Percentiles rank a stretch among this genome's conserved stretches.
These are phyloP conservation scores for Cryphonectria parasitica DNA, from an alignment of 2,329 filamentous ascomycete genomes.

Conservation along the genomic window DNA sequence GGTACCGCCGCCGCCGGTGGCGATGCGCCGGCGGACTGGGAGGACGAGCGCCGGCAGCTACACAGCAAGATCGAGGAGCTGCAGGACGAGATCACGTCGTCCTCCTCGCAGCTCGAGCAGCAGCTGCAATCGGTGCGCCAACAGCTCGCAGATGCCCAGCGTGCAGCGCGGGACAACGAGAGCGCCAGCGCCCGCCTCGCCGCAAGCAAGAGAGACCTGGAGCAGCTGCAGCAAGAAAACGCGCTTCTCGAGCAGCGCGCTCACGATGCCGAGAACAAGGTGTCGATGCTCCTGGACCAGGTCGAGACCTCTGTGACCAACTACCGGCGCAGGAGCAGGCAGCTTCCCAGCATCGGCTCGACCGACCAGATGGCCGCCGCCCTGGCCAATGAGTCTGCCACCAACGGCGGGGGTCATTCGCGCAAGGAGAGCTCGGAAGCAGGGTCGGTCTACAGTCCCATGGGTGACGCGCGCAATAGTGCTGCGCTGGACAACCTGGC, in stretches of 20 bases:
- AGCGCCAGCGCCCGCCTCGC: slow-evolving; percentile 61
- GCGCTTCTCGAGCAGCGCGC: slow-evolving; percentile 79
- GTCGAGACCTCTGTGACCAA: slow-evolving; percentile 93
- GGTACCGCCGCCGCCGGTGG: slow-evolving; percentile 43
- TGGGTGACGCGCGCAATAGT: slow-evolving; percentile 61
- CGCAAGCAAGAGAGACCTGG: slow-evolving; percentile 68
- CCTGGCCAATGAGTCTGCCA: slow-evolving; percentile 37
- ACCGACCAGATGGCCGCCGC: slow-evolving; percentile 45
- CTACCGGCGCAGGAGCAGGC: slow-evolving; percentile 79
- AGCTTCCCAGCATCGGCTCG: slow-evolving; percentile 56
- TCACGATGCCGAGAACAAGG: slow-evolving; percentile 88
- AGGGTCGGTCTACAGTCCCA: slow-evolving; percentile 64
- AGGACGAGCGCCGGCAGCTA: slow-evolving; percentile 70
- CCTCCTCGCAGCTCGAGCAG: slow-evolving; percentile 69
- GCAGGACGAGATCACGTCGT: slow-evolving; percentile 69
- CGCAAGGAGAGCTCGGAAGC: slow-evolving; percentile 62
- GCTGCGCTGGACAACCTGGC: slow-evolving; percentile 86
- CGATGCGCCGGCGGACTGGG: slow-evolving; percentile 67
- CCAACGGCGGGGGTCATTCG: slow-evolving; percentile 49
- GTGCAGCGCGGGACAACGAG: slow-evolving; percentile 60
- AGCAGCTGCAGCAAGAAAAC: slow-evolving; percentile 84
- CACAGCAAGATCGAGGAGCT: slow-evolving; percentile 70
- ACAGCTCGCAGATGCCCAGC: slow-evolving; percentile 68
- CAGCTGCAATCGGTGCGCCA: slow-evolving; percentile 70
- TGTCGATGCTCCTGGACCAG: slow-evolving; percentile 89